Evolutionary conservation across 441 rosid species (phyloP), one percentile per base, ranked within the genome.

Genomic region (Francoa sonchifolia): DNA sequence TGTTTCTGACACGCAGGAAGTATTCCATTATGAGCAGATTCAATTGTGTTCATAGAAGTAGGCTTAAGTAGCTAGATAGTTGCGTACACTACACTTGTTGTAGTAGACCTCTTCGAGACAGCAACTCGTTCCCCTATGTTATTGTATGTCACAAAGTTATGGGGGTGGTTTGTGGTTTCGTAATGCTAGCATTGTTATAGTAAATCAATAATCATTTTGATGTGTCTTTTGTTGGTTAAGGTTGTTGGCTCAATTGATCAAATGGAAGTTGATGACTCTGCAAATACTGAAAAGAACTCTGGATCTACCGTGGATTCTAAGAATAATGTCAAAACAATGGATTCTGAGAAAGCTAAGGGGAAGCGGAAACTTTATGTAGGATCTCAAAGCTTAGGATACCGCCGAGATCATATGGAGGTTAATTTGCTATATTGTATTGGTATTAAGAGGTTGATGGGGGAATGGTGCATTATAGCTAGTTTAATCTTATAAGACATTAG

Each of bases 371-470:
- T 93, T 42, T 79, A 74, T 57, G 95, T 93, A 19, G 97, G 97
- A 37, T 77, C 87, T 65, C 97, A 88, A 63, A 62, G 92, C 30
- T 64, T 88, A 61, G 93, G 75, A 40, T 88, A 74, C 60, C 97
- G 90, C 15, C 73, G 86, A 4, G 96, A 93, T 59, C 66, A 82
- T 62, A 88, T 93, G 97, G 97, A 84, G 94, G 99, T 85, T 18
- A 23, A 62, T 52, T 44, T 50, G 20, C 13, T 14, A 36, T 2
- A 21, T 9, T 11, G 29, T 25, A 34, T 40, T 51, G 20, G 28
- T 39, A 30, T 4, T 3, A 1, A 36, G 19, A 36, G 13, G 40
- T 17, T 36, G 11, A 9, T n/a, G n/a, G n/a, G n/a, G n/a, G n/a
- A n/a, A n/a, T n/a, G n/a, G n/a, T n/a, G n/a, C n/a, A n/a, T n/a